Evolutionary conservation across 23 red algal genomes (phyloP).

Genomic region (Gracilaria domingensis): DNA sequence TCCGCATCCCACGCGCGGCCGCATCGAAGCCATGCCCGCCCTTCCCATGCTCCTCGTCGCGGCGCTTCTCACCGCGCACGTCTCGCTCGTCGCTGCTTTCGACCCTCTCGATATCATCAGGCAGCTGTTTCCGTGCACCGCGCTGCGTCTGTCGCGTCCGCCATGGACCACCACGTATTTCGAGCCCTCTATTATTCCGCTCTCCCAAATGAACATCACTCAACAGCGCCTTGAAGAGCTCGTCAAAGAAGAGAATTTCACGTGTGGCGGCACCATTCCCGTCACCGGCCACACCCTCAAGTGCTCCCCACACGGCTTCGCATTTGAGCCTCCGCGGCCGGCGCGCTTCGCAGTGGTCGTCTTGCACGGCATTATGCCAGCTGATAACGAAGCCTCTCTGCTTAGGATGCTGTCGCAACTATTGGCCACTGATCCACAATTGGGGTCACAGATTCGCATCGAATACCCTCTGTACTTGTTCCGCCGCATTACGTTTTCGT

Average conservation of each 20-base stretch:
- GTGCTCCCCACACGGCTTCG: background rate
- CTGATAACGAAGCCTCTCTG: background rate
- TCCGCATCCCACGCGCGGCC: too few species aligned
- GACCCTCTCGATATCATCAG: background rate
- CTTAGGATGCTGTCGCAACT: background rate
- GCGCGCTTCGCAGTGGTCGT: background rate
- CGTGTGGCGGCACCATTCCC: background rate
- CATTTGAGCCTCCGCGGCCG: background rate
- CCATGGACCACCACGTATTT: slow-evolving; percentile 20
- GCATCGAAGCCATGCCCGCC: background rate
- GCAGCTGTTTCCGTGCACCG: background rate
- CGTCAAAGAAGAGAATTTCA: background rate
- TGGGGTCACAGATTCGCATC: background rate
- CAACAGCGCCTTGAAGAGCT: background rate
- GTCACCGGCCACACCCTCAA: background rate
- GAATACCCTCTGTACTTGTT: background rate
- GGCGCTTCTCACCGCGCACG: background rate
- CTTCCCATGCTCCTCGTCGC: background rate
- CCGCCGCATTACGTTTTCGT: slow-evolving; percentile 3
- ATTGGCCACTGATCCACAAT: background rate
- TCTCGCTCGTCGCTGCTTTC: background rate
- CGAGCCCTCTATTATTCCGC: slow-evolving; percentile 3
- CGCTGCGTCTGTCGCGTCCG: slow-evolving; percentile 8
- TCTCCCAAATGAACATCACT: background rate
- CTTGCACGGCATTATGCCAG: background rate